Evolutionary conservation across 805 yeast genomes (phyloP), one percentile per base, ranked within the genome.

Genomic region (Kodamaea hsintzibuensis): DNA sequence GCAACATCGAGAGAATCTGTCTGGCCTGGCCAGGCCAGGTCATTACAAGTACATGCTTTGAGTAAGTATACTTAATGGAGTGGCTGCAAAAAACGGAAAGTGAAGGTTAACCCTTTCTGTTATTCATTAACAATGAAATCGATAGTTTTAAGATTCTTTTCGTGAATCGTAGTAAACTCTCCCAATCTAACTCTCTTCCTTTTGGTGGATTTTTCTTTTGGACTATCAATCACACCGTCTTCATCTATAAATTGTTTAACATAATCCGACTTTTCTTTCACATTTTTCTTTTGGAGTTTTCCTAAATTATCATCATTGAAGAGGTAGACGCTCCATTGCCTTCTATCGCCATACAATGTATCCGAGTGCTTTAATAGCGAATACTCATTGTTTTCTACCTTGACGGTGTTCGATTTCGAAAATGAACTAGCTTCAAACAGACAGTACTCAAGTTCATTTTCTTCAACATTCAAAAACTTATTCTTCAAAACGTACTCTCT

Each of bases 401-500:
- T 12, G 9, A 14, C 33, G 2, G 47, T n/a, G 3, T 7, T 44
- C 13, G 33, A 16, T 4, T 35, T 25, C 8, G n/a, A n/a, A 19
- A 18, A 16, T 9, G 73, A 57, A 0, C 64, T 60, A 0, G 79
- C 69, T 7, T 57, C 48, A 49, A 79, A 71, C 1, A 71, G 71
- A 27, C 69, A 63, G 58, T 68, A 78, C 58, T 78, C 82, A 4
- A 33, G 13, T 53, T 69, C 73, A n/a, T 53, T 46, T 7, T 58
- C 49, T 1, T 60, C 59, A 8, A 64, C 62, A 18, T 65, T 69
- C 51, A 84, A 62, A 59, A 85, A 85, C 27, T 74, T 67, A 59
- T 82, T 84, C 50, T 70, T 66, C 58, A 82, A 69, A 14, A 85
- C 78, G 58, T 74, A 84, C 14, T 82, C 75, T 59, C 81, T 84